phyloP scores from a whole-genome alignment of 305 asterid genomes.

The Ilex paraguariensis region DNA sequence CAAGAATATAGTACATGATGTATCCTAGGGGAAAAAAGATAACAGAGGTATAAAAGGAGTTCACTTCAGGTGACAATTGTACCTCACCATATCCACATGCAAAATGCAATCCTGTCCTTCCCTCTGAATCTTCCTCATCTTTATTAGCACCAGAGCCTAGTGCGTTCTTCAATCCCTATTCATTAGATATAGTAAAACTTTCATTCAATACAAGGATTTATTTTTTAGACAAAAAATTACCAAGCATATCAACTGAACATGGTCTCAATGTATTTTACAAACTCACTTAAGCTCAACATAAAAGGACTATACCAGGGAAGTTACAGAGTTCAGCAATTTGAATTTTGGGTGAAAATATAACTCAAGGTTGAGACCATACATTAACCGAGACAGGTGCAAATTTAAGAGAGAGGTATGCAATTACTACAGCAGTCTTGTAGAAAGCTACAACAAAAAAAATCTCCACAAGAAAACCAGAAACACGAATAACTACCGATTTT shows the following conservation, averaged over 20 bases:
- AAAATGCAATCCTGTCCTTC: slow-evolving; percentile 97
- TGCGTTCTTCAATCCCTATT: slow-evolving; percentile 81
- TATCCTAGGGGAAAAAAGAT: no score
- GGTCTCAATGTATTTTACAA: no score
- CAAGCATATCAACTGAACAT: neutral
- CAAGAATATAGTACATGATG: no score
- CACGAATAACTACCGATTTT: no score
- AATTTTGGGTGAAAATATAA: neutral
- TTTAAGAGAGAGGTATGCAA: neutral
- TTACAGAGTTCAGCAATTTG: no score
- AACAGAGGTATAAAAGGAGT: no score
- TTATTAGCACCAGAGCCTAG: slow-evolving; percentile 82
- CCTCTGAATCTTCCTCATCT: slow-evolving; percentile 98
- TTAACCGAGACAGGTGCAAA: neutral
- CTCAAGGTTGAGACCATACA: neutral
- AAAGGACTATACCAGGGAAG: no score
- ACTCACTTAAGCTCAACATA: neutral
- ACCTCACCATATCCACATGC: slow-evolving; percentile 99
- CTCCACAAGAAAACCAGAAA: no score
- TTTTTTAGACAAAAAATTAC: no score
- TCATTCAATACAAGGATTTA: no score
- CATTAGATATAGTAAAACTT: slow-evolving; percentile 10
- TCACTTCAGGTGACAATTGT: neutral
- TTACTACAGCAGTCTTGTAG: no score
- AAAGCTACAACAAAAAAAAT: no score